Percentiles rank a stretch among this genome's conserved stretches.
Conservation (phyloP, 169 alveolate genomes). For the Plasmodium malariae region DNA sequence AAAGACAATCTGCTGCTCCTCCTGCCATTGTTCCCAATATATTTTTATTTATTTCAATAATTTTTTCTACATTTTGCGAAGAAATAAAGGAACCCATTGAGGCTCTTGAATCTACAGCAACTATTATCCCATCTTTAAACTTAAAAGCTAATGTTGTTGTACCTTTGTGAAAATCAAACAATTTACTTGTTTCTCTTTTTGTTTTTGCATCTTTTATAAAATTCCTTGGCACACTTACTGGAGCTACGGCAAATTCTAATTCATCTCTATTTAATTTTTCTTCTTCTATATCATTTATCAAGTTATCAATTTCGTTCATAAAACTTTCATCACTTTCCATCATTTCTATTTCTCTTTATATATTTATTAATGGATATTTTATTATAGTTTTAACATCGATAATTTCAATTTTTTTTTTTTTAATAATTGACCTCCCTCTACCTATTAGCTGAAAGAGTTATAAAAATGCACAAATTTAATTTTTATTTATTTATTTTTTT, state of each 20-base stretch:
- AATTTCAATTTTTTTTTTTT: background rate
- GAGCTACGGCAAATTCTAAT: constrained; percentile 61
- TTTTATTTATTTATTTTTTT: too few relatives aligned
- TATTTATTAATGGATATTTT: too few relatives aligned
- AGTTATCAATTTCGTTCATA: constrained; percentile 61
- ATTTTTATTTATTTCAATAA: constrained; percentile 97
- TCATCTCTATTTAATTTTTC: constrained; percentile 28
- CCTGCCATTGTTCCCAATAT: constrained; percentile 99
- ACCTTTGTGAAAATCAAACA: constrained; percentile 90
- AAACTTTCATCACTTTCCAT: constrained; percentile 7
- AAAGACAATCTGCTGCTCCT: constrained; percentile 99
- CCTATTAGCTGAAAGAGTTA: too few relatives aligned
- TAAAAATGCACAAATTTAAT: too few relatives aligned
- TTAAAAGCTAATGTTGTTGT: constrained; percentile 97
- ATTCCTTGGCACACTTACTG: constrained; percentile 63
- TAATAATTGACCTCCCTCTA: too few relatives aligned
- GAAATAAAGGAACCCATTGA: constrained; percentile 98
- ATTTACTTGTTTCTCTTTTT: constrained; percentile 28
- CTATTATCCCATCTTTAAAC: constrained; percentile 96
- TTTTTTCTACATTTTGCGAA: constrained; percentile 96
- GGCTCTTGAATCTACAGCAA: constrained; percentile 99
- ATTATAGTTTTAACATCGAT: too few relatives aligned
- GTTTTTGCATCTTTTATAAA: constrained; percentile 69
- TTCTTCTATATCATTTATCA: constrained; percentile 53
- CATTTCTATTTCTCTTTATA: constrained; percentile 12